Evolutionary conservation across 345 rosid species (phyloP).

Genomic region (Hibiscus trionum): DNA sequence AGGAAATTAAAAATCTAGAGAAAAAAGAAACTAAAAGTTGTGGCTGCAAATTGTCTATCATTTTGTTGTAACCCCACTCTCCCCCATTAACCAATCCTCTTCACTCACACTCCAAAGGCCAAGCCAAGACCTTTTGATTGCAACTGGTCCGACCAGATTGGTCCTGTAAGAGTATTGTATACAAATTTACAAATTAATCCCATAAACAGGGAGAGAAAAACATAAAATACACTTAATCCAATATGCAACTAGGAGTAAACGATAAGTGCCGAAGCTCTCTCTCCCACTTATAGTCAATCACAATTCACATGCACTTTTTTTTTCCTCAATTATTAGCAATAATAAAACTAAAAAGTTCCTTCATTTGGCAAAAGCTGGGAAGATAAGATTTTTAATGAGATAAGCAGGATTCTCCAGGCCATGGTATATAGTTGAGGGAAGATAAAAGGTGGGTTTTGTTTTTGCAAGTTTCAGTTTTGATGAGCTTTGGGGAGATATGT

Average conservation of each 20-base stretch:
- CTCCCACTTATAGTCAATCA: background rate
- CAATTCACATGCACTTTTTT: slow-evolving; percentile 6
- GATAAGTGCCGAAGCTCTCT: background rate
- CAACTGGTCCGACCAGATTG: background rate
- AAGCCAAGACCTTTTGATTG: slow-evolving; percentile 7
- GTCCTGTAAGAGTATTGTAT: background rate
- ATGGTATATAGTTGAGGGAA: slow-evolving; percentile 15
- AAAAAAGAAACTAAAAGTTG: slow-evolving; percentile 39
- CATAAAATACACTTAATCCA: background rate
- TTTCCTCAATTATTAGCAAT: background rate
- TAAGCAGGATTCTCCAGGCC: slow-evolving; percentile 1
- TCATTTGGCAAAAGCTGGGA: background rate
- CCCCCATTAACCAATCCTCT: slow-evolving; percentile 18
- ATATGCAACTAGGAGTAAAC: background rate
- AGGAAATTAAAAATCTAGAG: slow-evolving; percentile 14
- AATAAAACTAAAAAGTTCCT: background rate
- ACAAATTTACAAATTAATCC: background rate
- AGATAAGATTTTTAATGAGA: slow-evolving; percentile 10
- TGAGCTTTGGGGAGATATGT: slow-evolving; percentile 43
- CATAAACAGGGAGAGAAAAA: background rate
- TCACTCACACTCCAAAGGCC: slow-evolving; percentile 16
- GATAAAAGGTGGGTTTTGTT: slow-evolving; percentile 13
- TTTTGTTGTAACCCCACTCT: slow-evolving; percentile 29
- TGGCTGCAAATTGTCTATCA: slow-evolving; percentile 51
- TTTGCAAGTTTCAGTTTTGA: slow-evolving; percentile 18